Conservation (phyloP, 2,329 filamentous ascomycete genomes). For the Hypocreales sp. region DNA sequence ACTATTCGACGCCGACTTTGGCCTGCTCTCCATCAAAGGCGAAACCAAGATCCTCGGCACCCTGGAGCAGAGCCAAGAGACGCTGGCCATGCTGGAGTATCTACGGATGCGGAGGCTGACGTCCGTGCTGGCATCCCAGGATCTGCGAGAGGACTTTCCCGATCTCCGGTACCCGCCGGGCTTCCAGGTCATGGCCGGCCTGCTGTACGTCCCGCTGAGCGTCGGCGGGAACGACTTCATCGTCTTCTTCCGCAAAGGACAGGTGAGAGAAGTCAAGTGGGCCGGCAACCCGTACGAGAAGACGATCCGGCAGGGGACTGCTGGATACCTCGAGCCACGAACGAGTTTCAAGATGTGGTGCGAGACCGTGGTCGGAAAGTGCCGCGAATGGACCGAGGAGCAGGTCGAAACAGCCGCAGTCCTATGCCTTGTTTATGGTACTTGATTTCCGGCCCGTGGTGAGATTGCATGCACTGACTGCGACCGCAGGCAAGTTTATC, state of each 20-base stretch:
- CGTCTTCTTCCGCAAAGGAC: constrained; percentile 72
- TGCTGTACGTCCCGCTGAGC: constrained; percentile 71
- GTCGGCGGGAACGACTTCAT: constrained; percentile 70
- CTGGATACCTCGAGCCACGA: constrained; percentile 60
- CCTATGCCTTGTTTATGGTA: constrained; percentile 73
- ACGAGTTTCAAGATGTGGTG: constrained; percentile 70
- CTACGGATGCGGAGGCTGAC: constrained; percentile 60
- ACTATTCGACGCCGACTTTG: constrained; percentile 78
- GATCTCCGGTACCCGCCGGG: constrained; percentile 69
- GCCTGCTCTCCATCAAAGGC: constrained; percentile 68
- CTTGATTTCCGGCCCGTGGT: constrained; percentile 10
- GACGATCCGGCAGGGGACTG: constrained; percentile 53
- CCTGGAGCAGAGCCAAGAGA: constrained; percentile 64
- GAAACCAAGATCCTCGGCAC: constrained; percentile 76
- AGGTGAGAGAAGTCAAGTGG: constrained; percentile 67
- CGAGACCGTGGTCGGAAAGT: constrained; percentile 68
- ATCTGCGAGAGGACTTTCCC: constrained; percentile 62
- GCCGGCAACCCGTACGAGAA: constrained; percentile 81
- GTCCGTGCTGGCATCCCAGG: constrained; percentile 63
- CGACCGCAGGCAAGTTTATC: constrained; percentile 50
- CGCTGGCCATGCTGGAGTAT: constrained; percentile 73
- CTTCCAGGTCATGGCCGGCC: constrained; percentile 60
- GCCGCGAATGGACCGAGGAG: constrained; percentile 77
- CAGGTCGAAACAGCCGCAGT: constrained; percentile 82
- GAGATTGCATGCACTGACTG: constrained; percentile 2